Evolutionary conservation across 73 alveolate species (phyloP), one percentile per base, ranked within the genome.

Genomic region (Paramecium caudatum): DNA sequence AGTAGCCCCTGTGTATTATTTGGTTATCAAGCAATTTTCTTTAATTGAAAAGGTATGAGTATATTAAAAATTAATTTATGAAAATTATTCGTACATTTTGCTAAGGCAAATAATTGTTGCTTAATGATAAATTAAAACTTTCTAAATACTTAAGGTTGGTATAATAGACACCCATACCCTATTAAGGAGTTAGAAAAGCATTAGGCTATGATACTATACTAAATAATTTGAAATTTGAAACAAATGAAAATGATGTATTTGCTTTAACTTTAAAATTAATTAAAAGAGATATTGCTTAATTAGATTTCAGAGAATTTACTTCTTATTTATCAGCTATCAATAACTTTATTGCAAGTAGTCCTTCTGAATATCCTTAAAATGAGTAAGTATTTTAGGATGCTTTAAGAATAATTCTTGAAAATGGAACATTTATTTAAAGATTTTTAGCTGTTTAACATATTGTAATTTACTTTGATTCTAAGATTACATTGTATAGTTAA

Each of bases 81-180:
- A 55, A 55, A 55, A 55, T 55, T 55, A 55, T 55, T 55, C 80
- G 80, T 27, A 55, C 80, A 16, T 55, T 55, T 55, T 55, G 78
- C 43, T 55, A 55, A 55, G 78, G 45, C 78, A 55, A 55, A 55
- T 55, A 63, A 34, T 32, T 63, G 48, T 34, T 32, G 48, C 33
- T 63, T 12, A 32, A 63, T 27, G 49, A 63, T 63, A 10, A 27
- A 63, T 63, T 32, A 63, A 63, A 63, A 63, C 48, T 63, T 27
- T 23, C 82, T 23, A 63, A 65, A 34, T 63, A 30, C 48, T 34
- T 63, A 13, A 63, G 4, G 33, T 32, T 63, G 33, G 82, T 63
- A 13, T 63, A 63, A 10, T 8, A 32, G 32, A 63, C 82, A 5
- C 82, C 55, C 33, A 21, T 63, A 10, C 33, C 82, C 3, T 33